These are phyloP conservation scores for Gamsiella multidivaricata DNA, from an alignment of 192 early-diverging fungal species.

Conservation along the genomic window DNA sequence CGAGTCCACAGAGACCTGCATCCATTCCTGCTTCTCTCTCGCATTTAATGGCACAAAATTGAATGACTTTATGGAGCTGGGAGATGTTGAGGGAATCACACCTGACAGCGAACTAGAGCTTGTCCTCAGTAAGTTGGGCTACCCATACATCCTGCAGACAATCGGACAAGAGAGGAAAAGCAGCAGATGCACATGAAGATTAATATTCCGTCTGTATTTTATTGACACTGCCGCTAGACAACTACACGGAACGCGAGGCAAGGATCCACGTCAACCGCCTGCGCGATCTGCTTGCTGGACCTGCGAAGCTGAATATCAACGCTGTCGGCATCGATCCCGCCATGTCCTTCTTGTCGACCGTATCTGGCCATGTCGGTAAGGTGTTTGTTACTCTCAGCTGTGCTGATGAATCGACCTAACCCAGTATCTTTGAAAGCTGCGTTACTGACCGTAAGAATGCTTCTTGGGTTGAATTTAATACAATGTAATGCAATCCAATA, in stretches of 20 bases:
- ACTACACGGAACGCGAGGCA: constrained; percentile 94
- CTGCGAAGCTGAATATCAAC: constrained; percentile 66
- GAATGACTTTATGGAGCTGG: constrained; percentile 80
- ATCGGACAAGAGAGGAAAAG: background rate
- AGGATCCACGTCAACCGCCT: constrained; percentile 90
- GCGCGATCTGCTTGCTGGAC: constrained; percentile 86
- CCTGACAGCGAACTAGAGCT: constrained; percentile 73
- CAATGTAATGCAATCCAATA: no score
- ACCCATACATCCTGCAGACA: background rate
- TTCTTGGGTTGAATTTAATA: no score
- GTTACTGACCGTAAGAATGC: no score
- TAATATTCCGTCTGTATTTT: background rate
- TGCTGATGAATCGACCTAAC: no score
- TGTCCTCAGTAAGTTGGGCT: constrained; percentile 68
- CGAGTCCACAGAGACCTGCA: constrained; percentile 86
- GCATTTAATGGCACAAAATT: constrained; percentile 76
- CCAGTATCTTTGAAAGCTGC: no score
- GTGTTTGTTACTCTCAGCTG: background rate
- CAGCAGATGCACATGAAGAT: background rate
- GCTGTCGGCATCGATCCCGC: constrained; percentile 78
- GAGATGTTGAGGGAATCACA: constrained; percentile 75
- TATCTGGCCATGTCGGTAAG: constrained; percentile 70
- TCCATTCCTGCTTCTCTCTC: constrained; percentile 93
- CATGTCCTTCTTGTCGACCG: constrained; percentile 73
- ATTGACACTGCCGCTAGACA: constrained; percentile 56